Conservation (phyloP, 2,329 filamentous ascomycete species). For the Trichoderma sp. region DNA sequence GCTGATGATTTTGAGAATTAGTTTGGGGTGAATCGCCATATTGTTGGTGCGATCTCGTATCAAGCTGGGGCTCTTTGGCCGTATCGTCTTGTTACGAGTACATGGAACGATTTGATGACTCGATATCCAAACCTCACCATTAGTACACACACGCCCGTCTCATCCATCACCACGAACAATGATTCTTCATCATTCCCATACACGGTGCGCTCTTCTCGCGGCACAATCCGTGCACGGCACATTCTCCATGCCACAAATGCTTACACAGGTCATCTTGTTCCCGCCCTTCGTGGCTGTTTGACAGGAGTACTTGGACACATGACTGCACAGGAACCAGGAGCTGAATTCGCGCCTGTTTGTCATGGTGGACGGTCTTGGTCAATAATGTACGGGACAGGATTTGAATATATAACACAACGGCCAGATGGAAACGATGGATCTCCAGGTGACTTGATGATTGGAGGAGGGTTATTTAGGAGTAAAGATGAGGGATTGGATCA, state of each 20-base stretch:
- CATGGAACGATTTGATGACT: constrained; percentile 44
- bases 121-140: constrained; percentile 37
- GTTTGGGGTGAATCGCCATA: constrained; percentile 37
- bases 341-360: constrained; percentile 29
- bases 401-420: constrained; percentile 54
- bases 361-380: constrained; percentile 48
- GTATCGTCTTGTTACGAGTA: constrained; percentile 47
- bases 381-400: constrained; percentile 45
- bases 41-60: constrained; percentile 45
- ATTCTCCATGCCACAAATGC: constrained; percentile 60
- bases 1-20: constrained; percentile 6
- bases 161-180: constrained; percentile 26
- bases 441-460: constrained; percentile 51
- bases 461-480: constrained; percentile 50
- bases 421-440: constrained; percentile 32
- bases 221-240: constrained; percentile 45
- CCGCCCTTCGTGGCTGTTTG: constrained; percentile 46
- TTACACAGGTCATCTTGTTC: constrained; percentile 51
- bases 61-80: constrained; percentile 51
- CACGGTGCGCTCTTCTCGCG: constrained; percentile 44
- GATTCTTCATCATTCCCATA: constrained; percentile 33
- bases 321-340: constrained; percentile 47
- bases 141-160: constrained; percentile 40
- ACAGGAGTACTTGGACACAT: constrained; percentile 48
- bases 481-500: constrained; percentile 43